Conservation (phyloP, 2,329 filamentous ascomycete species). For the Colletotrichum chrysophilum region DNA sequence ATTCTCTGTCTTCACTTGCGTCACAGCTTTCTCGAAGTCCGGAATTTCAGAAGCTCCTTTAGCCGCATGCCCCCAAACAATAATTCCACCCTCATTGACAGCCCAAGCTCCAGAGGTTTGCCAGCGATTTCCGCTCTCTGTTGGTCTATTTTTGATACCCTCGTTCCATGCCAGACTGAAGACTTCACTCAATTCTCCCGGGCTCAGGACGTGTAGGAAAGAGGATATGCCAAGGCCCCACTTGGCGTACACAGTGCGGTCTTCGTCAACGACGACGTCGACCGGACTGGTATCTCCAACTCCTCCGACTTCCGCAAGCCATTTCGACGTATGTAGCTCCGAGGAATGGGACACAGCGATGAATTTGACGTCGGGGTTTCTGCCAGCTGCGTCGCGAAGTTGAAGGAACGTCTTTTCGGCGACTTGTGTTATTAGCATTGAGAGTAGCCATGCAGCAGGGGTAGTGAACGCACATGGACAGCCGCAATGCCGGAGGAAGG, state of each 20-base stretch:
- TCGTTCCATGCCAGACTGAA: constrained; percentile 65
- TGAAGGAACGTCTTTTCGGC: constrained; percentile 69
- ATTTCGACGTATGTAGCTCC: constrained; percentile 56
- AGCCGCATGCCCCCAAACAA: background rate
- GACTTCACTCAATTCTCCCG: constrained; percentile 60
- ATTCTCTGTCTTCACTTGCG: background rate
- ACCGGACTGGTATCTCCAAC: constrained; percentile 53
- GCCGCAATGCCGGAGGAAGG: constrained; percentile 76
- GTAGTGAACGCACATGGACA: constrained; percentile 67
- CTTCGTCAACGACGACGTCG: constrained; percentile 64
- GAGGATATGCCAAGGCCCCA: constrained; percentile 70
- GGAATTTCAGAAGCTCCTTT: constrained; percentile 9
- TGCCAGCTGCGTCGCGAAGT: constrained; percentile 56
- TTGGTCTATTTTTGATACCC: constrained; percentile 69
- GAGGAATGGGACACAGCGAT: constrained; percentile 68
- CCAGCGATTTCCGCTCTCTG: constrained; percentile 71
- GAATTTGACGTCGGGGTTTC: constrained; percentile 57
- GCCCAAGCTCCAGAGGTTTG: constrained; percentile 72
- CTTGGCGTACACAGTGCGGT: constrained; percentile 63
- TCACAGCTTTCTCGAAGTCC: background rate
- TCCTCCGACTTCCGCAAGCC: constrained; percentile 61
- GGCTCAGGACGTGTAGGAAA: constrained; percentile 68
- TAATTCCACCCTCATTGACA: constrained; percentile 19
- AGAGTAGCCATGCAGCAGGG: background rate
- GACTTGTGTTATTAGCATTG: constrained; percentile 47